Base-by-base conservation (phyloP, 768 basidiomycete genomes). In the Agaricus bisporus region DNA sequence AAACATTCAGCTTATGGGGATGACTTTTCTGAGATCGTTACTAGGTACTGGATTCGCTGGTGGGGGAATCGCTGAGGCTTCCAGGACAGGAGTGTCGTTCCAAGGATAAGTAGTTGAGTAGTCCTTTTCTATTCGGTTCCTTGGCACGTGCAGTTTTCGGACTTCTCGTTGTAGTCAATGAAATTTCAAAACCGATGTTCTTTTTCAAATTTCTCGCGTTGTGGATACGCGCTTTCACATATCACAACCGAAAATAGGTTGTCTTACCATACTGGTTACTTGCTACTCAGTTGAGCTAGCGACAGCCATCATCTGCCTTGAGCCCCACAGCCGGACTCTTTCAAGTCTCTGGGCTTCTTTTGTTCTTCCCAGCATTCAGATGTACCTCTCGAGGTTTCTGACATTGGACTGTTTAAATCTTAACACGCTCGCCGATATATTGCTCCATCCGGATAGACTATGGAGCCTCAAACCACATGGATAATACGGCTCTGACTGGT, bases 21-120 rank as follows among this genome's bases (percentile, higher is more conserved):
- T 11, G 7, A 11, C 14, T 37, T 2, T 35, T 2, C 50, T 42
- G 17, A 53, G 36, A 25, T 49, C 9, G 48, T 51, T 35, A 41
- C 39, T 51, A 92, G 90, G 91, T 22, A 98, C 95, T 9, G 94
- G 95, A 0, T 98, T 90, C 63, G 93, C 95, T 7, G 88, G 90
- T 49, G 94, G 95, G n/a, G 95, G 95, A 5, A 68, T 92, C 59
- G 91, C 93, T n/a, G 91, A 95, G 70, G 87, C 88, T 0, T 84
- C 81, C 36, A 86, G 81, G 65, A 74, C 73, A 26, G 92, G 91
- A 1, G 70, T 91, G 11, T 86, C 91, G 0, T 95, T 98, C 73
- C 91, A 95, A 64, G 91, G 90, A 41, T 93, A 62, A 48, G 22
- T 22, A 32, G 14, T 17, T 37, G 22, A 12, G 11, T 53, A 15